Evolutionary conservation across 352 stramenopile genomes (phyloP), one percentile per base, ranked within the genome.

Genomic region (Hyphochytrium catenoides): DNA sequence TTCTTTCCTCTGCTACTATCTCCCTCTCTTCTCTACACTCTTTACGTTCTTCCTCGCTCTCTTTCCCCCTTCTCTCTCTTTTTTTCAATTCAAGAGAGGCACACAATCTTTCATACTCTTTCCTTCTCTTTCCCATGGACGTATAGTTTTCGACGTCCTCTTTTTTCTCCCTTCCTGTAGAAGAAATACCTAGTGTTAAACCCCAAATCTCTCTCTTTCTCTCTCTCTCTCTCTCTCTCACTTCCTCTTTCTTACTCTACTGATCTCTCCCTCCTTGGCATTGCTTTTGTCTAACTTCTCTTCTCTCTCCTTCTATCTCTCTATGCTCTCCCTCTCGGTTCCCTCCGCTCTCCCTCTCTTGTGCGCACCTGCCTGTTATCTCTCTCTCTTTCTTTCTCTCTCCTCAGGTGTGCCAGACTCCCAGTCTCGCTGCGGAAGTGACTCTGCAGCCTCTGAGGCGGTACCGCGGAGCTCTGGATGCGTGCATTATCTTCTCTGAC

Each of bases 401-500:
- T 23, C 11, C 35, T 3, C 41, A 79, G 59, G 82, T 85, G 67
- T 85, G 70, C 44, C 54, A 61, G 26, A 64, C 78, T 17, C 70
- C 70, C 0, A 57, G 77, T 48, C 54, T 88, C 19, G 73, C 73
- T 2, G 82, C 91, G 14, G 88, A 97, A 72, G 90, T 95, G 44
- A 97, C 88, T 41, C 50, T 97, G 51, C 90, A 98, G 55, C 88
- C 90, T 11, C 47, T 98, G 39, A 64, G 86, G 18, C 64, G 68
- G 34, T 88, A 83, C 46, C 6, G 70, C 22, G 76, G 78, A 42
- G 61, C 87, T 48, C 71, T 95, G 39, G 88, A 97, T 48, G 90
- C 90, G 1, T 84, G 93, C 18, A 97, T 98, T 55, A 81, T 98
- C 41, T 98, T 98, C 59, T 94, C 72, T 31, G 90, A 98, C 49